Percentiles rank a stretch among this genome's conserved stretches.
These are phyloP conservation scores for Macroventuria anomochaeta DNA, from an alignment of 2,329 filamentous ascomycete species.

Conservation along the genomic window DNA sequence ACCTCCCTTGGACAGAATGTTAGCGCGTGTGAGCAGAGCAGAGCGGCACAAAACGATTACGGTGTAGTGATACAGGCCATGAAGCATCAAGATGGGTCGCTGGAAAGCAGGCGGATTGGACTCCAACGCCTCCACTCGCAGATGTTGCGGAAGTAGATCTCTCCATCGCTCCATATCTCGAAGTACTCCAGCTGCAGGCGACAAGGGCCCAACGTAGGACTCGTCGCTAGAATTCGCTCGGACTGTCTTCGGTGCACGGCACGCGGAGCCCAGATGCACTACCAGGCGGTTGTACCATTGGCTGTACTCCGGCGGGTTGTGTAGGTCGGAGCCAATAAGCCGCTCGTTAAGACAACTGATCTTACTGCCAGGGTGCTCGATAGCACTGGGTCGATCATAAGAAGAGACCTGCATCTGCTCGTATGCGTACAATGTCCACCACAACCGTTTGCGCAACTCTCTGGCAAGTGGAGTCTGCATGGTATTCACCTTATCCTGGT, in stretches of 20 bases:
- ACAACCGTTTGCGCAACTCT: conserved; percentile 59
- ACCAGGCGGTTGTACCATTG: conserved; percentile 49
- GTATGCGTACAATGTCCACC: conserved; percentile 60
- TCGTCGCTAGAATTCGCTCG: conserved; percentile 42
- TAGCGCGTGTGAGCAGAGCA: conserved; percentile 49
- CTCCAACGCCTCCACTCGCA: conserved; percentile 43
- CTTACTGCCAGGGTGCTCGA: conserved; percentile 47
- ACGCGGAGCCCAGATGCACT: conserved; percentile 48
- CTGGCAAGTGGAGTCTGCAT: conserved; percentile 45
- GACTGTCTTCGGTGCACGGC: conserved; percentile 46
- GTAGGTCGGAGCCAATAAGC: conserved; percentile 42
- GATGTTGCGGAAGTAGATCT: conserved; percentile 47
- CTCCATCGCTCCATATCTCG: conserved; percentile 51
- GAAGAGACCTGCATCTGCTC: conserved; percentile 57
- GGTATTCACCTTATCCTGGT: conserved; percentile 50
- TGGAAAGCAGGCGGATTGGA: conserved; percentile 45
- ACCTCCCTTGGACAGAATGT: conserved; percentile 37
- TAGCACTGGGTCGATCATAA: conserved; percentile 54
- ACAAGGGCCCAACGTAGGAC: conserved; percentile 48
- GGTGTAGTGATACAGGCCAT: conserved; percentile 52
- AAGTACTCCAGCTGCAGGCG: conserved; percentile 48
- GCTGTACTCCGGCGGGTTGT: conserved; percentile 48
- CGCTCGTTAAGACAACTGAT: conserved; percentile 48
- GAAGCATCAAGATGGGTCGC: conserved; percentile 49
- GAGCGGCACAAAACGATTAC: conserved; percentile 49